Evolutionary conservation across 2,329 filamentous ascomycete species (phyloP).

Genomic region (Claviceps lovelessii): DNA sequence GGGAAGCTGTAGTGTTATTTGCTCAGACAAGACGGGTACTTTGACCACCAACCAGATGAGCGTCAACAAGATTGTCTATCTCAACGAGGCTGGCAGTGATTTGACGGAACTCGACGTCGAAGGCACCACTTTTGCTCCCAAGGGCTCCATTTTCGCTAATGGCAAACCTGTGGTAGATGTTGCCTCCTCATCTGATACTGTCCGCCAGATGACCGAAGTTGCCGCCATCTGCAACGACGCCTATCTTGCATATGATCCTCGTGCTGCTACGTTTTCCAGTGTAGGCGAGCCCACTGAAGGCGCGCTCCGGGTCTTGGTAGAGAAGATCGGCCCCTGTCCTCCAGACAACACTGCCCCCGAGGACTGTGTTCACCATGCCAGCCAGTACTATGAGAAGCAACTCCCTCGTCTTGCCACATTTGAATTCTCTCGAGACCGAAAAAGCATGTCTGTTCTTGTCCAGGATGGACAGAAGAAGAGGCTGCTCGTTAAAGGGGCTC

Average conservation of each 20-base stretch:
- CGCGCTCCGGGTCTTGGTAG: constrained; percentile 74
- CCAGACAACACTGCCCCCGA: constrained; percentile 35
- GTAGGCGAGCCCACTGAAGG: constrained; percentile 94
- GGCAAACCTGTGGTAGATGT: constrained; percentile 57
- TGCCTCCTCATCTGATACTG: constrained; percentile 56
- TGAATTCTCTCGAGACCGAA: constrained; percentile 93
- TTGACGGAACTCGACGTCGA: constrained; percentile 81
- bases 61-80: constrained; percentile 79
- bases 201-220: constrained; percentile 62
- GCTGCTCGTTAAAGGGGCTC: constrained; percentile 90
- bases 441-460: constrained; percentile 97
- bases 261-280: constrained; percentile 59
- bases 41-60: constrained; percentile 99
- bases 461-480: constrained; percentile 55
- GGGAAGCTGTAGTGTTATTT: constrained; percentile 98
- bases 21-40: constrained; percentile 97
- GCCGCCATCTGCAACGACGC: constrained; percentile 80
- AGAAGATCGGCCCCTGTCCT: constrained; percentile 83
- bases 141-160: constrained; percentile 55
- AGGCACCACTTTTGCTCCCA: constrained; percentile 82
- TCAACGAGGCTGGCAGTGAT: constrained; percentile 57
- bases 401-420: constrained; percentile 70
- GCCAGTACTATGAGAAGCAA: constrained; percentile 67
- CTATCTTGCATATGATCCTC: constrained; percentile 65
- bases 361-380: constrained; percentile 66